Evolutionary conservation across 73 alveolate species (phyloP), one percentile per base, ranked within the genome.

Genomic region (Paramecium tetraurelia): DNA sequence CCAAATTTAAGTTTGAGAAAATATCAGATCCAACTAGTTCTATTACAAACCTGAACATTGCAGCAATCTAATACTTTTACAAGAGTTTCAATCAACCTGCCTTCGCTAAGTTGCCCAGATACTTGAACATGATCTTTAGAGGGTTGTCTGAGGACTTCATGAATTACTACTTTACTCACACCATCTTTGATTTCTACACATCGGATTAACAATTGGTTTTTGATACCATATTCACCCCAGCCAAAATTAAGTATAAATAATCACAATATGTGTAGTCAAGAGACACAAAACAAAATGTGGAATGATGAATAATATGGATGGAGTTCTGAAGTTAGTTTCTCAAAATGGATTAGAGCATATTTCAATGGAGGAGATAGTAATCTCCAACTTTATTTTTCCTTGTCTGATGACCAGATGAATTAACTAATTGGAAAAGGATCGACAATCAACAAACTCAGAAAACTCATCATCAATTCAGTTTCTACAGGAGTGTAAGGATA

Each of bases 231-330:
- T 80, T 80, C 90, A 46, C 70, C 2, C 90, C 90, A 44, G 90
- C 90, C 22, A 80, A 80, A 80, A 44, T 80, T 16, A 80, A 12
- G 69, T 53, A 53, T n/a, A 22, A 4, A 18, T 1, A 16, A 53
- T 53, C 20, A 18, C 21, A 53, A 53, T 18, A 48, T 16, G n/a
- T 5, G 5, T 53, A 53, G 75, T 24, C 1, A 21, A 11, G 90
- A 80, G n/a, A 44, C 24, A 44, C 21, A 80, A 24, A 76, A 43
- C 4, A 41, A 41, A 12, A 12, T 80, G 33, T 80, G 90, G 90
- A 24, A 46, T 80, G 90, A 80, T 80, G 46, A 80, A 48, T 43
- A n/a, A 80, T 44, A 80, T 80, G 90, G 90, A 41, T 80, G 90
- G 90, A 46, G 9, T 43, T 31, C 46, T 24, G 70, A 80, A 44